Evolutionary conservation across 257 asterid genomes (phyloP).

Genomic region (Lithospermum erythrorhizon): DNA sequence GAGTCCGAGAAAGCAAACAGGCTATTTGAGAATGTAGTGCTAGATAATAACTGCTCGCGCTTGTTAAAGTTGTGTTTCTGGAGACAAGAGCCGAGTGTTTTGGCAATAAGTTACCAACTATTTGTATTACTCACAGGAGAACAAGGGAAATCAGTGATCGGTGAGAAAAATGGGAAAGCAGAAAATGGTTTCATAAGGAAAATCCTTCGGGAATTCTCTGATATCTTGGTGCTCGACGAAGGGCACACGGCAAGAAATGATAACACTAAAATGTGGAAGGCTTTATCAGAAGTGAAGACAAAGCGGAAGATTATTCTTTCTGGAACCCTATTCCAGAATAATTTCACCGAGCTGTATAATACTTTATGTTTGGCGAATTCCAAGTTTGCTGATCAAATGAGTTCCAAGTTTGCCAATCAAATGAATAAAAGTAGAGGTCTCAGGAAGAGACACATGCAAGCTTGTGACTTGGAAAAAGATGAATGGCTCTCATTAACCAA

Average conservation of each 20-base stretch:
- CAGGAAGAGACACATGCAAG: slow-evolving; percentile 8
- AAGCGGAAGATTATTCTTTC: slow-evolving; percentile 57
- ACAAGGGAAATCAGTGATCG: background rate
- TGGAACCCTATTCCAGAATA: slow-evolving; percentile 85
- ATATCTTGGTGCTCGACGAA: slow-evolving; percentile 58
- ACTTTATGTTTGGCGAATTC: slow-evolving; percentile 59
- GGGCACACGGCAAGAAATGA: slow-evolving; percentile 77
- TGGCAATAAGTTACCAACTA: slow-evolving; percentile 47
- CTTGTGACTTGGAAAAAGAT: slow-evolving; percentile 6
- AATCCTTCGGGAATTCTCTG: slow-evolving; percentile 48
- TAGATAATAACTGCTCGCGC: slow-evolving; percentile 14
- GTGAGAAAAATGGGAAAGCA: slow-evolving; percentile 1
- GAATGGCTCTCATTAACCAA: slow-evolving; percentile 32
- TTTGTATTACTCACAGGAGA: slow-evolving; percentile 41
- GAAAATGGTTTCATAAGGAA: slow-evolving; percentile 18
- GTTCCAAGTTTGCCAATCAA: background rate
- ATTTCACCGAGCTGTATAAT: slow-evolving; percentile 49
- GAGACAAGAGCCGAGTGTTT: slow-evolving; percentile 38
- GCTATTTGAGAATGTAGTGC: slow-evolving; percentile 6
- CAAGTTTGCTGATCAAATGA: slow-evolving; percentile 17
- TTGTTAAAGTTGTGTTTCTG: slow-evolving; percentile 42
- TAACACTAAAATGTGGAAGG: slow-evolving; percentile 43
- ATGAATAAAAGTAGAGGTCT: background rate
- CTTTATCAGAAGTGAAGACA: slow-evolving; percentile 35
- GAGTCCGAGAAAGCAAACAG: slow-evolving; percentile 18